A percentile compares a stretch with the other conserved stretches of the same genome.
These are phyloP conservation scores for Ustilago shanxiensis DNA, from an alignment of 1,284 basidiomycete species.

Conservation along the genomic window DNA sequence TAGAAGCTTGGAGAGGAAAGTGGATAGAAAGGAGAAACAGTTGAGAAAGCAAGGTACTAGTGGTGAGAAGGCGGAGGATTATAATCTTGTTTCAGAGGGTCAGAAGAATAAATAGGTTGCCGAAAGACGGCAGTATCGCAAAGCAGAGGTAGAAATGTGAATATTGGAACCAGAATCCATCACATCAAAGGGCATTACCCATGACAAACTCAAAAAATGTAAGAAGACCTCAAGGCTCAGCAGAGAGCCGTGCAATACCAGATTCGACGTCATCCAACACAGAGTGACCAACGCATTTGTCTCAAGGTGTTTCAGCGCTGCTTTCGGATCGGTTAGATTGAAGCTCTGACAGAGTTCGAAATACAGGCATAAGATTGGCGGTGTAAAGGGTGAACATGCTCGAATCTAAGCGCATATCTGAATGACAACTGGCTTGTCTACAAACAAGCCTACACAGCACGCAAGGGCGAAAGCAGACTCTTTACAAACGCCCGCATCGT, in stretches of 20 bases:
- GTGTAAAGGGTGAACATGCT: too few relatives aligned
- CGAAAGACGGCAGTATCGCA: too few relatives aligned
- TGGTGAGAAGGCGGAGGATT: slow-evolving; percentile 47
- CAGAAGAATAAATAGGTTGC: slow-evolving; percentile 29
- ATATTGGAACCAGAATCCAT: too few relatives aligned
- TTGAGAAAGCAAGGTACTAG: slow-evolving; percentile 37
- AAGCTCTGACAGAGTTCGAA: too few relatives aligned
- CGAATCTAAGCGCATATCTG: too few relatives aligned
- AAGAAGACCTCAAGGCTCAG: neutral
- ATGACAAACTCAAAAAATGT: neutral
- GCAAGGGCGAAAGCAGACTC: slow-evolving; percentile 38
- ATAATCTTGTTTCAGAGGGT: slow-evolving; percentile 53
- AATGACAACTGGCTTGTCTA: neutral
- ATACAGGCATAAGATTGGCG: too few relatives aligned
- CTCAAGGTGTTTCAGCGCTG: too few relatives aligned
- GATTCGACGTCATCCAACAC: neutral
- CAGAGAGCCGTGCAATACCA: neutral
- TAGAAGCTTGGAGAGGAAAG: slow-evolving; percentile 11
- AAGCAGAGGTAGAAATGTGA: too few relatives aligned
- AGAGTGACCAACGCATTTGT: too few relatives aligned
- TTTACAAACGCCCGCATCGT: slow-evolving; percentile 52
- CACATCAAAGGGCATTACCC: too few relatives aligned
- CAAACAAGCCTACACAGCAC: slow-evolving; percentile 13
- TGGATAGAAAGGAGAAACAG: slow-evolving; percentile 29
- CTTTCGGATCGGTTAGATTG: too few relatives aligned